A percentile compares a stretch with the other conserved stretches of the same genome.
phyloP scores from a whole-genome alignment of 2,329 filamentous ascomycete species.

The Leptographium lundbergii region DNA sequence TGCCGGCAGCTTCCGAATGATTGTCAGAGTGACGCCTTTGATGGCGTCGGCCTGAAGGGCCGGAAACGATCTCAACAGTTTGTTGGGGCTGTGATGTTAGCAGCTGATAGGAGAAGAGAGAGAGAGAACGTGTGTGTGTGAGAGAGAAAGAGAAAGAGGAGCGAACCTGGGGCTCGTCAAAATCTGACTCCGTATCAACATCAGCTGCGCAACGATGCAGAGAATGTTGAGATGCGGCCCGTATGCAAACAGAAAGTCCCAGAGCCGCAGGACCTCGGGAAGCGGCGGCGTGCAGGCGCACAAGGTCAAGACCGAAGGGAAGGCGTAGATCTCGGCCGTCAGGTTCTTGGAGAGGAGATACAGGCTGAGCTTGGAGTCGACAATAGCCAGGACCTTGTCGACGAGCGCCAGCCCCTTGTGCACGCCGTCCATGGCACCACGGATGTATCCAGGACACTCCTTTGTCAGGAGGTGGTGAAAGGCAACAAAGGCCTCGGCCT shows the following conservation, averaged over 20 bases:
- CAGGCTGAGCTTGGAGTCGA: constrained; percentile 74
- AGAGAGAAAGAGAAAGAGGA: neutral
- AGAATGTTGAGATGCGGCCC: constrained; percentile 89
- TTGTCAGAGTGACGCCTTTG: constrained; percentile 71
- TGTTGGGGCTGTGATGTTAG: constrained; percentile 58
- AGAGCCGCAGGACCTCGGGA: constrained; percentile 82
- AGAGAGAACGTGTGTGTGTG: neutral
- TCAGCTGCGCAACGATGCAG: constrained; percentile 90
- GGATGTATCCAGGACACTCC: constrained; percentile 87
- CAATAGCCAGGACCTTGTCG: constrained; percentile 81
- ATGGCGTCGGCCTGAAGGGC: constrained; percentile 72
- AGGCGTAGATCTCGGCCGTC: constrained; percentile 89
- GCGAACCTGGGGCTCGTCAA: constrained; percentile 69
- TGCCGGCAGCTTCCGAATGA: constrained; percentile 81
- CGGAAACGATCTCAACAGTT: constrained; percentile 78
- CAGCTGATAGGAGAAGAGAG: neutral
- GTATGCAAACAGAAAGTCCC: constrained; percentile 97
- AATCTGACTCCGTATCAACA: constrained; percentile 75
- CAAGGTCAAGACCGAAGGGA: constrained; percentile 85
- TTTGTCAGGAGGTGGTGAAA: constrained; percentile 79
- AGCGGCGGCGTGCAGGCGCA: constrained; percentile 92
- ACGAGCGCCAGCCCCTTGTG: constrained; percentile 85
- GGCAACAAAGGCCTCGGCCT: constrained; percentile 85
- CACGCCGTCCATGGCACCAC: constrained; percentile 93
- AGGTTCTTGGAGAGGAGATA: constrained; percentile 80